Conservation (phyloP, 345 rosid genomes). For the Ceriops tagal region DNA sequence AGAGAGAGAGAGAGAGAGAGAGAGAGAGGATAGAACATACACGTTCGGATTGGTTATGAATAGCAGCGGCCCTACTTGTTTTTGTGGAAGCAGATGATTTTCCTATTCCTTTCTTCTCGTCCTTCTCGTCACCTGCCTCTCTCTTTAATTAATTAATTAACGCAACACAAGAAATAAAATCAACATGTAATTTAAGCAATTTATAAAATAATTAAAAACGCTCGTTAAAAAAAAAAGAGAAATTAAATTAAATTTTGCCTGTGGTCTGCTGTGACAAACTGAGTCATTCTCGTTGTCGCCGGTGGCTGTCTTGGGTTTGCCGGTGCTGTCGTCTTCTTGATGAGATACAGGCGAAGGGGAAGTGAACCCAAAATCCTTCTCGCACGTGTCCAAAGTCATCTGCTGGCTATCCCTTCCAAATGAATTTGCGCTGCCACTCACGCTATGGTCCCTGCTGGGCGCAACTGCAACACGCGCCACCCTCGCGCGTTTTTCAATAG, state of each 20-base stretch:
- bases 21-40: slow-evolving; percentile 36
- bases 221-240: neutral
- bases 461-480: slow-evolving; percentile 39
- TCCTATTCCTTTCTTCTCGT: slow-evolving; percentile 37
- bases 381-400: slow-evolving; percentile 53
- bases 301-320: slow-evolving; percentile 29
- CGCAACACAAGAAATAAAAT: neutral
- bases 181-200: too few species aligned
- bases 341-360: slow-evolving; percentile 59
- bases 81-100: slow-evolving; percentile 73
- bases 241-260: slow-evolving; percentile 23
- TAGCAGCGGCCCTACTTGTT: slow-evolving; percentile 88
- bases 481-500: slow-evolving; percentile 26
- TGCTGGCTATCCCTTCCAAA: slow-evolving; percentile 43
- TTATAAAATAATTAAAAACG: neutral
- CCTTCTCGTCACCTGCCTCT: slow-evolving; percentile 38
- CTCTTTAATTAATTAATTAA: slow-evolving; percentile 20
- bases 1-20: neutral
- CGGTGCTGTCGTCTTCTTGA: slow-evolving; percentile 48
- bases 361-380: slow-evolving; percentile 45
- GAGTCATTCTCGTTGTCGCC: slow-evolving; percentile 79
- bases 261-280: slow-evolving; percentile 56
- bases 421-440: slow-evolving; percentile 51
- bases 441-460: slow-evolving; percentile 50
- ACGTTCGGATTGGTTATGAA: slow-evolving; percentile 97